phyloP scores from a whole-genome alignment of 2,329 filamentous ascomycete species.

The Dactylellina drechsleri region DNA sequence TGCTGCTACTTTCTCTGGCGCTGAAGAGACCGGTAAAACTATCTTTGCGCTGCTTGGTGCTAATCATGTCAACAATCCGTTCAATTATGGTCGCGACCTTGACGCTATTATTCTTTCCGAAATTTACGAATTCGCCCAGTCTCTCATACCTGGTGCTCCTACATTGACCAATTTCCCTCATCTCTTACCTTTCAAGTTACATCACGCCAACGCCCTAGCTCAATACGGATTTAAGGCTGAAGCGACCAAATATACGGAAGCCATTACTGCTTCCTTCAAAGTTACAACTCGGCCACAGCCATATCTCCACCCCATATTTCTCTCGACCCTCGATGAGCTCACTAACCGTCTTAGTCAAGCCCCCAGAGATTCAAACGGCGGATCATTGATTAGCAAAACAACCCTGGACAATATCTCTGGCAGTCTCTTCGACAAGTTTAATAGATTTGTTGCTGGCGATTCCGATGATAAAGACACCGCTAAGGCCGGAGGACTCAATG shows the following conservation, averaged over 20 bases:
- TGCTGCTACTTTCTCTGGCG: constrained; percentile 77
- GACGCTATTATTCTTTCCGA: constrained; percentile 95
- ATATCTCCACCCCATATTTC: constrained; percentile 82
- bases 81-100: constrained; percentile 79
- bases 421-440: constrained; percentile 90
- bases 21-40: constrained; percentile 80
- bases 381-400: constrained; percentile 84
- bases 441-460: constrained; percentile 93
- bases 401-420: constrained; percentile 96
- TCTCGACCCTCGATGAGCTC: constrained; percentile 82
- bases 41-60: constrained; percentile 82
- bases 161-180: constrained; percentile 75
- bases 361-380: constrained; percentile 75
- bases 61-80: constrained; percentile 77
- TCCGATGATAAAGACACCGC: constrained; percentile 64
- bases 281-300: constrained; percentile 83
- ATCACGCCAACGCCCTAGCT: constrained; percentile 83
- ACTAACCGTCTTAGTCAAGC: constrained; percentile 83
- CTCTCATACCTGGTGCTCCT: constrained; percentile 70
- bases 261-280: constrained; percentile 78
- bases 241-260: constrained; percentile 90
- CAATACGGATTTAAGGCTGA: constrained; percentile 84
- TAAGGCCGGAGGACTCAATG: constrained; percentile 61
- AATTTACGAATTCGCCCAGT: constrained; percentile 89
- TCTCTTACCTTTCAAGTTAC: constrained; percentile 87